Conservation (phyloP, 768 basidiomycete species). For the Suillus spraguei region DNA sequence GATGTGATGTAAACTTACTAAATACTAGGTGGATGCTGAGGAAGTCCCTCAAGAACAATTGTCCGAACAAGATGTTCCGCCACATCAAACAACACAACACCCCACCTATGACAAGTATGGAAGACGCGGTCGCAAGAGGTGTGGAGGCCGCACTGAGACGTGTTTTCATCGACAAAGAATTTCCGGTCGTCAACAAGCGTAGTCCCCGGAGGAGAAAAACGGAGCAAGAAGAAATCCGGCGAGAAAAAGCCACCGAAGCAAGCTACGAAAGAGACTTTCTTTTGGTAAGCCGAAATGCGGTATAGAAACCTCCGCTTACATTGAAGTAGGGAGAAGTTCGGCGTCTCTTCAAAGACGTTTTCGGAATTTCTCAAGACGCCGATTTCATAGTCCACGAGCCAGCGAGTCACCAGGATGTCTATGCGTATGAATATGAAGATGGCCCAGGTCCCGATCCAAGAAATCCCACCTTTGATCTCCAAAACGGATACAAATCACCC, state of each 20-base stretch:
- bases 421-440: too few species aligned
- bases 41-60: background rate
- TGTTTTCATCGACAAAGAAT: too few species aligned
- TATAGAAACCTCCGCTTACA: too few species aligned
- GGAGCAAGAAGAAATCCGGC: constrained; percentile 1
- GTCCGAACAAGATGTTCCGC: background rate
- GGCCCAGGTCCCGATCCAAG: too few species aligned
- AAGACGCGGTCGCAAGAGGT: background rate
- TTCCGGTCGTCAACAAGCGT: background rate
- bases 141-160: too few species aligned
- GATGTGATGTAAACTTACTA: background rate
- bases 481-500: too few species aligned
- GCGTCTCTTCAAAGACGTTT: too few species aligned
- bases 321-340: too few species aligned
- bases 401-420: too few species aligned
- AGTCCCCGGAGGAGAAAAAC: constrained; percentile 7
- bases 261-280: constrained; percentile 10
- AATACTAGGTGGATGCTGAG: background rate
- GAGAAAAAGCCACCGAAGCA: constrained; percentile 6
- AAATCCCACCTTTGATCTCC: too few species aligned
- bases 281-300: constrained; percentile 5
- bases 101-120: background rate
- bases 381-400: too few species aligned
- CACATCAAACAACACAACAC: background rate
- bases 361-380: too few species aligned